These are phyloP conservation scores for Pezicula rhizophila DNA, from an alignment of 2,329 filamentous ascomycete genomes.

Conservation along the genomic window DNA sequence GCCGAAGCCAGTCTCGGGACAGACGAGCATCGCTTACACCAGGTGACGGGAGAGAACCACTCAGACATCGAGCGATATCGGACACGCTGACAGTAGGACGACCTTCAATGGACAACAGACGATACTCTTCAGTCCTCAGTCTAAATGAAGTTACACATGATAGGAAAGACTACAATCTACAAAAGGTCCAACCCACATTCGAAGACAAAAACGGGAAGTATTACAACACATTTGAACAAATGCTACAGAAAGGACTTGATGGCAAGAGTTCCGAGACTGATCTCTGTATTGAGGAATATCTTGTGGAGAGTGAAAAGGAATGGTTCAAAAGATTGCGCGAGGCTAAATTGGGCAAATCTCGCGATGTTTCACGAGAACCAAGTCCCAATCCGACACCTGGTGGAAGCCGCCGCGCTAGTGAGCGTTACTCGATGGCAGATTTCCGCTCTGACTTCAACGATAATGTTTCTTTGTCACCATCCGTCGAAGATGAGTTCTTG, in stretches of 20 bases:
- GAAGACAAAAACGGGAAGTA: conserved; percentile 57
- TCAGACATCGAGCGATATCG: background rate
- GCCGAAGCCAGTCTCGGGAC: background rate
- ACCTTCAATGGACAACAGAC: conserved; percentile 19
- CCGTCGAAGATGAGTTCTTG: background rate
- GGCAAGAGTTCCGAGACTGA: conserved; percentile 46
- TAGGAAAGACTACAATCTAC: conserved; percentile 54
- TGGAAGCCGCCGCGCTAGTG: background rate
- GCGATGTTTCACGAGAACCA: background rate
- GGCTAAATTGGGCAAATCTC: conserved; percentile 45
- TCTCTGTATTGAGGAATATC: conserved; percentile 58
- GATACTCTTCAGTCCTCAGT: conserved; percentile 40
- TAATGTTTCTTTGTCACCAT: background rate
- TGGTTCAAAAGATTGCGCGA: conserved; percentile 56
- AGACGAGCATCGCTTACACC: background rate
- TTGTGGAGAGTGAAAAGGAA: conserved; percentile 59
- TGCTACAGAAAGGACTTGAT: conserved; percentile 40
- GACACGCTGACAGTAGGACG: conserved; percentile 9
- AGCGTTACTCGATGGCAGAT: background rate
- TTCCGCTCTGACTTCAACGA: background rate
- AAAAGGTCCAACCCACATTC: conserved; percentile 62
- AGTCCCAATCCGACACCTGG: background rate
- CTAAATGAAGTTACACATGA: conserved; percentile 51
- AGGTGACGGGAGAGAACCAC: background rate
- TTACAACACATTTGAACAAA: conserved; percentile 50